Base-by-base conservation (phyloP, 1,139 yeast species). In the Debaryomyces subglobosus region DNA sequence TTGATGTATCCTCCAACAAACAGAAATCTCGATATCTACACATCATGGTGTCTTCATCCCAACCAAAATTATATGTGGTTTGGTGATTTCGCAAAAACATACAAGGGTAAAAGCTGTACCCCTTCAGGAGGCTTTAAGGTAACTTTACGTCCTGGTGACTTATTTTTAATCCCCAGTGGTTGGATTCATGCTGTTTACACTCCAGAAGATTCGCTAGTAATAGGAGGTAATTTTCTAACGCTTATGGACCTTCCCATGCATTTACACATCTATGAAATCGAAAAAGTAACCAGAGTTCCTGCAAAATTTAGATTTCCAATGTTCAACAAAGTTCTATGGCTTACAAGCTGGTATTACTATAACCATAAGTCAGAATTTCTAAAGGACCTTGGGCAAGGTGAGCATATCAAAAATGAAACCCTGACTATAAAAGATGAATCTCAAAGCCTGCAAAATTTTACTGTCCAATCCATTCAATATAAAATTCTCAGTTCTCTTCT, bases 111-210 rank as follows among this genome's bases (percentile, higher is more conserved):
- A 35, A 49, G 50, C 27, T 50, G 48, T 48, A 56, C 16, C 16
- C 72, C 79, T 1, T 51, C 60, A 5, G 68, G 70, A 21, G 92
- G 96, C 3, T 73, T 87, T 48, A 81, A 83, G 48, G 85, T 88
- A n/a, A 79, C 81, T 10, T 67, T 91, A 21, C 55, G 61, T 0
- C 75, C 81, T 1, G 96, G 96, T 0, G 97, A 91, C 62, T 77
- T 90, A 23, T 77, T 91, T 65, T 74, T 90, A 13, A 86, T 91
- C 13, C 97, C 97, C 2, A 84, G 96, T 45, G 97, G 97, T 0
- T 91, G 96, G 96, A 90, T 91, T 45, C 97, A 91, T 65, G 86
- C 95, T 0, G 97, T 91, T 0, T 83, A 84, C 59, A 90, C 97
- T 0, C 95, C 96, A 0, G 70, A 72, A 16, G 96, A 91, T 60